phyloP scores from a whole-genome alignment of 495 filamentous ascomycete species.

The Penicillium canariense region DNA sequence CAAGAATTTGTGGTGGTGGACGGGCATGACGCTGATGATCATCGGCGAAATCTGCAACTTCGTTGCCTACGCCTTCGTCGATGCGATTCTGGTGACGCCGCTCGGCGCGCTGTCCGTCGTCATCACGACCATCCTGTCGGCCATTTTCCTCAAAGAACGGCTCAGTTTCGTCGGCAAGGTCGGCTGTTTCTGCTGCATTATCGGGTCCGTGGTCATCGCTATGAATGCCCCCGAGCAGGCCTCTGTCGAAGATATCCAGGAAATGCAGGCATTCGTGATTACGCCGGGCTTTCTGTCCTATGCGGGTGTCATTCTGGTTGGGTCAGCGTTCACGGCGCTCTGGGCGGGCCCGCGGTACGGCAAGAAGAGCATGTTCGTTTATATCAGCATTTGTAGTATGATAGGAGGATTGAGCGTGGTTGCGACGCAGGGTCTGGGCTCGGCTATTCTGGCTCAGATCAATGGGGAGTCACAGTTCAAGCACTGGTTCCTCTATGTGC shows the following conservation, averaged over 20 bases:
- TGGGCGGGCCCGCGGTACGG: conserved; percentile 90
- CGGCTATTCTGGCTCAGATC: conserved; percentile 85
- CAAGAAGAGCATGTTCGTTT: conserved; percentile 96
- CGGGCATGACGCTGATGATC: conserved; percentile 96
- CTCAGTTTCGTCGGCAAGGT: conserved; percentile 95
- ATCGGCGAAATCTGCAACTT: conserved; percentile 97
- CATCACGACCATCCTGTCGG: conserved; percentile 86
- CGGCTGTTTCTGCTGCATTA: conserved; percentile 91
- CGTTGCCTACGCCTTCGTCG: conserved; percentile 93
- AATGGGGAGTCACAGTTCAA: conserved; percentile 85
- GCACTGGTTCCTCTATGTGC: conserved; percentile 92
- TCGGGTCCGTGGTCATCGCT: conserved; percentile 90
- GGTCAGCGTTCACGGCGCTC: conserved; percentile 65
- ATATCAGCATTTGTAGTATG: conserved; percentile 91
- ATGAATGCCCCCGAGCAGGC: conserved; percentile 88
- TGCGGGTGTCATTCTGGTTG: conserved; percentile 78
- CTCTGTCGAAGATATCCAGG: conserved; percentile 82
- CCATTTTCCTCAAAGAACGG: conserved; percentile 94
- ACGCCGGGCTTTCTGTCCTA: conserved; percentile 84
- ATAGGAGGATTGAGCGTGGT: conserved; percentile 95
- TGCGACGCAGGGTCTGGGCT: conserved; percentile 87
- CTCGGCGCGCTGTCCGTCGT: conserved; percentile 94
- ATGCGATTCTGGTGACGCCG: conserved; percentile 94
- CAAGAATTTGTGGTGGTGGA: conserved; percentile 95
- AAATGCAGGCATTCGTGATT: conserved; percentile 88